Evolutionary conservation across 225 moss, liverwort and hornwort genomes (phyloP), one percentile per base, ranked within the genome.

Genomic region (Physcomitrium patens): DNA sequence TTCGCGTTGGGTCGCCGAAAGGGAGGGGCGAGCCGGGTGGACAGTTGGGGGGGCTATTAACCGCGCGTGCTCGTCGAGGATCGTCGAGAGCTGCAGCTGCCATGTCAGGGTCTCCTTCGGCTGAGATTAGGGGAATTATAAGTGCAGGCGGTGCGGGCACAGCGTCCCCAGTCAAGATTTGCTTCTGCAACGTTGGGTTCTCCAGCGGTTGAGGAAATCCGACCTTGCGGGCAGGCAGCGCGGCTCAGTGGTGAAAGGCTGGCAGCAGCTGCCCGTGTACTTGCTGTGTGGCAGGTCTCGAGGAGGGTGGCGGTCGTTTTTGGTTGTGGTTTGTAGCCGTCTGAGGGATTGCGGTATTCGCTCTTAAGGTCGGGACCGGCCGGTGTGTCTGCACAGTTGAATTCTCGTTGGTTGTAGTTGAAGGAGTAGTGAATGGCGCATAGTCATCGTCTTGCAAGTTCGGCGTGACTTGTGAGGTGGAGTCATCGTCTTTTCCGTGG

Each of bases 21-120:
- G 58, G 18, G 78, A 14, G 20, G 58, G 57, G 62, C 64, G 58
- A 37, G 31, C 31, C 31, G 5, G 31, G 31, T 37, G 7, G 2
- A 37, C 31, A 37, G 31, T 37, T 37, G 31, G 31, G 31, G 7
- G 31, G 31, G 10, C 28, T 26, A 45, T 68, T 19, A 68, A 23
- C 41, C 70, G 70, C 75, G 75, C 70, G 49, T 80, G 80, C 58
- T 74, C n/a, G 22, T 62, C 63, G 47, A 42, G 56, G 75, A 2
- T 31, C 3, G 31, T 31, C 31, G 5, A 37, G 31, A 37, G 31
- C 31, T 37, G 31, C 31, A 37, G 49, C 55, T 41, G 27, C 62
- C 56, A 64, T 70, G 58, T 52, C 64, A 70, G 50, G 2, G 48
- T 7, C 52, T 28, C 23, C 7, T 28, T 74, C 62, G 31, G 16